Percentiles rank a stretch among this genome's conserved stretches.
These are phyloP conservation scores for Persicaria tinctoria DNA, from an alignment of 148 eudicot species.

Conservation along the genomic window DNA sequence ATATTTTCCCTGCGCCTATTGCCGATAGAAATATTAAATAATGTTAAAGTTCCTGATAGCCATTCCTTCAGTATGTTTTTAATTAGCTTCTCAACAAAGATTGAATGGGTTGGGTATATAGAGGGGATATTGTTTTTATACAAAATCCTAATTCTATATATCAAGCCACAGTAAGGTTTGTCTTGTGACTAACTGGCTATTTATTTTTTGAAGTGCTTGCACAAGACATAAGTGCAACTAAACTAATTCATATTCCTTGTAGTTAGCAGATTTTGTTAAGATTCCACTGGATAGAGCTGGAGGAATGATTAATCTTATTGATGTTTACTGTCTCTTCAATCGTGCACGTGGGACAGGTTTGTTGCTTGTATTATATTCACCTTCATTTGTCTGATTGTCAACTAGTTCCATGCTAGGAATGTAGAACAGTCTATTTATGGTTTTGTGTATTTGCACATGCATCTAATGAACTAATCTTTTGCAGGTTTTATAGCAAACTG, in stretches of 20 bases:
- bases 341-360: slow-evolving; percentile 98
- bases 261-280: slow-evolving; percentile 99
- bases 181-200: background rate
- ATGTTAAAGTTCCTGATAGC: background rate
- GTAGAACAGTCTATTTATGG: background rate
- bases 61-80: no score
- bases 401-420: background rate
- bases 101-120: background rate
- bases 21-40: background rate
- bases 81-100: background rate
- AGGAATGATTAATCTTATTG: slow-evolving; percentile 87
- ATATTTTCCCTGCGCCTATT: background rate
- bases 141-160: background rate
- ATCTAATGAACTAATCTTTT: background rate
- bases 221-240: background rate
- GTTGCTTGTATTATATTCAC: slow-evolving; percentile 4
- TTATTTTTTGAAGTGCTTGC: background rate
- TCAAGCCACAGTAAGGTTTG: background rate
- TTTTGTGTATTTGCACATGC: background rate
- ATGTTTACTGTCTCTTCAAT: slow-evolving; percentile 85
- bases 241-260: slow-evolving; percentile 22
- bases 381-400: background rate
- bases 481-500: background rate
- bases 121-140: background rate
- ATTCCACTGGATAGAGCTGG: slow-evolving; percentile 94